Evolutionary conservation across 2,329 filamentous ascomycete species (phyloP).

Genomic region (Scedosporium minutisporum): DNA sequence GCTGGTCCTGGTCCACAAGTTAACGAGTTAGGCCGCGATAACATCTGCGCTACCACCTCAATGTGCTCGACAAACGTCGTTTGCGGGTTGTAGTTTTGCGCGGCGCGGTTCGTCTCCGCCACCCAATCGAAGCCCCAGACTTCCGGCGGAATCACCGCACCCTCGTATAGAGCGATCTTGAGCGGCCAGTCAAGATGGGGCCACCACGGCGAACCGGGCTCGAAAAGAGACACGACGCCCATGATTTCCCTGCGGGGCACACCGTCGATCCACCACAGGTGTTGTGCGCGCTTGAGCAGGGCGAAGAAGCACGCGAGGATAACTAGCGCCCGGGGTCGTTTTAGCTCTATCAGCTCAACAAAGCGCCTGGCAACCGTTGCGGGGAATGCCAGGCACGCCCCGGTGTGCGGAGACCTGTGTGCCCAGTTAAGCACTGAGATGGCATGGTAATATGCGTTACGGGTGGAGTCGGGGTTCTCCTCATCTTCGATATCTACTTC

Average conservation of each 20-base stretch:
- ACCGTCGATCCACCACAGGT: slow-evolving; percentile 61
- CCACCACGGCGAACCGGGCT: slow-evolving; percentile 51
- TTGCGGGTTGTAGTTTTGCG: slow-evolving; percentile 18
- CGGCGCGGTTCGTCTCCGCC: slow-evolving; percentile 28
- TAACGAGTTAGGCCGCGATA: neutral
- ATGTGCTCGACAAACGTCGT: slow-evolving; percentile 7
- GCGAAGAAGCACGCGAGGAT: slow-evolving; percentile 60
- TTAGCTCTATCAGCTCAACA: slow-evolving; percentile 48
- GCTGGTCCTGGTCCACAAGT: neutral
- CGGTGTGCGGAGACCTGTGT: slow-evolving; percentile 48
- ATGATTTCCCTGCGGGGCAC: slow-evolving; percentile 57
- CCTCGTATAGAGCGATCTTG: slow-evolving; percentile 48
- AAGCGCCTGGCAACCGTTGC: slow-evolving; percentile 53
- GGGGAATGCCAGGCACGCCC: slow-evolving; percentile 52
- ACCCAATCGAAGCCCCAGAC: slow-evolving; percentile 47
- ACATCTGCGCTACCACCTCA: slow-evolving; percentile 6
- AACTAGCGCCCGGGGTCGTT: slow-evolving; percentile 50
- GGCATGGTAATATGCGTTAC: slow-evolving; percentile 47
- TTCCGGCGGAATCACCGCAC: slow-evolving; percentile 41
- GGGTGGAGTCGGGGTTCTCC: slow-evolving; percentile 20
- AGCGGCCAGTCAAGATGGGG: slow-evolving; percentile 52
- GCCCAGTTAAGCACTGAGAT: slow-evolving; percentile 60
- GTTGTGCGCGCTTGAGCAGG: slow-evolving; percentile 50
- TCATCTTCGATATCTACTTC: slow-evolving; percentile 33
- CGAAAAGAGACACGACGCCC: slow-evolving; percentile 50